A percentile compares a stretch with the other conserved stretches of the same genome.
Evolutionary conservation across 306 rosid species (phyloP).

Genomic region (Fragaria ananassa): DNA sequence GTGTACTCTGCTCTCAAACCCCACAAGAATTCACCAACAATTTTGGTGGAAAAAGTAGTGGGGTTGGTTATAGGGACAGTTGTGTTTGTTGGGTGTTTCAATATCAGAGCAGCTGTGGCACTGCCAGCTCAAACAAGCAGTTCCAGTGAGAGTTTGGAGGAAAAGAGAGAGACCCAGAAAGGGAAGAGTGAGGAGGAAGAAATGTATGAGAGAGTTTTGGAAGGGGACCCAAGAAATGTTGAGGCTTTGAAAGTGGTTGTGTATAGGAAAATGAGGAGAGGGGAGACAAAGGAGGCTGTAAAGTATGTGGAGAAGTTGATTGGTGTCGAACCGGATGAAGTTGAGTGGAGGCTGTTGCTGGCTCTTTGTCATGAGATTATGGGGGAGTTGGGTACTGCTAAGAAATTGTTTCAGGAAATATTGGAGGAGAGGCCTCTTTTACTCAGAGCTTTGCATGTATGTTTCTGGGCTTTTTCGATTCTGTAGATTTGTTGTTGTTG

Average conservation of each 20-base stretch:
- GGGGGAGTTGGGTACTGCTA: constrained; percentile 62
- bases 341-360: constrained; percentile 82
- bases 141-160: constrained; percentile 35
- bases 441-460: constrained; percentile 86
- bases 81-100: constrained; percentile 49
- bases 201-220: constrained; percentile 57
- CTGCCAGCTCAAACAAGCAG: constrained; percentile 41
- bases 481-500: not conserved
- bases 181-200: constrained; percentile 46
- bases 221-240: constrained; percentile 54
- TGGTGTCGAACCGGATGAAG: constrained; percentile 61
- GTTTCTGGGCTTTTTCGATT: constrained; percentile 22
- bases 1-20: constrained; percentile 7
- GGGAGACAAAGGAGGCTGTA: constrained; percentile 66
- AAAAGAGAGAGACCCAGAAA: constrained; percentile 29
- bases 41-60: constrained; percentile 37
- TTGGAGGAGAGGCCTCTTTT: constrained; percentile 68
- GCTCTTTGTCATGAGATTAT: constrained; percentile 78
- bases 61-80: constrained; percentile 64
- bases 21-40: constrained; percentile 19
- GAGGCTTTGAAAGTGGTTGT: constrained; percentile 74
- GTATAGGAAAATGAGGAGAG: constrained; percentile 70
- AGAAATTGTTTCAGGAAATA: constrained; percentile 55
- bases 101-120: constrained; percentile 42
- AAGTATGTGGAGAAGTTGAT: constrained; percentile 70